Base-by-base conservation (phyloP, 345 rosid species). In the Citrus trifoliata region DNA sequence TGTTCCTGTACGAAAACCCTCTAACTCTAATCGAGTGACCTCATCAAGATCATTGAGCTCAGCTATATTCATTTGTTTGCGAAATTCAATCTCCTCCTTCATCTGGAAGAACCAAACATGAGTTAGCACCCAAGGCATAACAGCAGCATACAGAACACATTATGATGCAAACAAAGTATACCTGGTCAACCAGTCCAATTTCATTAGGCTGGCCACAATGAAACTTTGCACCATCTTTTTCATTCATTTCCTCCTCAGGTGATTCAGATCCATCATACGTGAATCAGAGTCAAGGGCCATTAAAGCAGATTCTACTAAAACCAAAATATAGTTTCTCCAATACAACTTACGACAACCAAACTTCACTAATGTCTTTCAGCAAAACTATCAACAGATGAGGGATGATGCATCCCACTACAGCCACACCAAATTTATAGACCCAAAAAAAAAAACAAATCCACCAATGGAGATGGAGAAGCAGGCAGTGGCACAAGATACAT, bases 41-140 rank as follows among this genome's bases (percentile, higher is more conserved):
- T 93, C 97, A 72, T 91, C 97, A 62, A 94, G 93, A 77, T 89
- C 92, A 80, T 90, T 82, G 59, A 94, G 94, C 85, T 91, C 97
- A 28, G 89, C 83, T 80, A 91, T 78, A 83, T 94, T 96, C 86
- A 86, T 86, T 82, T 96, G 97, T 85, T 91, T 94, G 67, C 80
- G 91, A 58, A 91, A 84, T 80, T 90, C 98, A 76, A 86, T 82
- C 87, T 91, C 46, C 46, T 40, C 97, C 88, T 94, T 96, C 90
- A 94, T 83, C 98, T 94, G 89, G 55, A 84, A 79, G 75, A 75
- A 71, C 72, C 67, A 78, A 83, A 66, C 80, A 85, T 73, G 59
- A 76, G 77, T 78, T 70, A 75, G 63, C 62, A 82, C 16, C 53
- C 67, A 70, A 73, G 71, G 46, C 62, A 10, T 42, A 40, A 75